Evolutionary conservation across 176 grass and related monocot species (phyloP).

Genomic region (Carex kokanica): DNA sequence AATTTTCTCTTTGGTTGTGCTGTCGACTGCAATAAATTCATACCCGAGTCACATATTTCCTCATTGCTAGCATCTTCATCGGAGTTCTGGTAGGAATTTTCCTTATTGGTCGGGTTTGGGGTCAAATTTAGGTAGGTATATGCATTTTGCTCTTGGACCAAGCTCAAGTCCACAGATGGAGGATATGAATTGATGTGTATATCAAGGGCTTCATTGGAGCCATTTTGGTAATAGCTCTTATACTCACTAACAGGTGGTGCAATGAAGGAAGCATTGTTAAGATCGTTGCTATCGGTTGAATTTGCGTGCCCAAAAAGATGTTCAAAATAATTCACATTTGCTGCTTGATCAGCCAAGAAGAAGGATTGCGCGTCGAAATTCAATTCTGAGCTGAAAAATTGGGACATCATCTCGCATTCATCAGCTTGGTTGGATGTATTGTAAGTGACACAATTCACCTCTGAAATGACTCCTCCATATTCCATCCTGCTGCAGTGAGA

Average conservation of each 20-base stretch:
- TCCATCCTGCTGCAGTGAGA: slow-evolving; percentile 48
- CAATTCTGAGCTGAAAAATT: slow-evolving; percentile 40
- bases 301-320: slow-evolving; percentile 34
- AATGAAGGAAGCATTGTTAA: slow-evolving; percentile 29
- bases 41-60: slow-evolving; percentile 35
- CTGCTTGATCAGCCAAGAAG: slow-evolving; percentile 38
- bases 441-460: slow-evolving; percentile 39
- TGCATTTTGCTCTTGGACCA: slow-evolving; percentile 38
- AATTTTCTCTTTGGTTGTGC: slow-evolving; percentile 40
- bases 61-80: slow-evolving; percentile 35
- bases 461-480: slow-evolving; percentile 40
- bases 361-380: slow-evolving; percentile 25
- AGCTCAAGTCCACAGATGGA: slow-evolving; percentile 40
- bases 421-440: slow-evolving; percentile 27
- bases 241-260: slow-evolving; percentile 28
- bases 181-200: slow-evolving; percentile 32
- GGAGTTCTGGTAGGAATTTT: slow-evolving; percentile 9
- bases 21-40: slow-evolving; percentile 20
- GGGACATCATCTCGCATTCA: slow-evolving; percentile 53
- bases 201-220: slow-evolving; percentile 33
- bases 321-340: slow-evolving; percentile 34
- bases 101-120: slow-evolving; percentile 28
- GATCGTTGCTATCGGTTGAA: slow-evolving; percentile 27
- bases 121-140: slow-evolving; percentile 38
- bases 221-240: slow-evolving; percentile 35